These are phyloP conservation scores for Monosporascus cannonballus DNA, from an alignment of 2,329 filamentous ascomycete species.

Conservation along the genomic window DNA sequence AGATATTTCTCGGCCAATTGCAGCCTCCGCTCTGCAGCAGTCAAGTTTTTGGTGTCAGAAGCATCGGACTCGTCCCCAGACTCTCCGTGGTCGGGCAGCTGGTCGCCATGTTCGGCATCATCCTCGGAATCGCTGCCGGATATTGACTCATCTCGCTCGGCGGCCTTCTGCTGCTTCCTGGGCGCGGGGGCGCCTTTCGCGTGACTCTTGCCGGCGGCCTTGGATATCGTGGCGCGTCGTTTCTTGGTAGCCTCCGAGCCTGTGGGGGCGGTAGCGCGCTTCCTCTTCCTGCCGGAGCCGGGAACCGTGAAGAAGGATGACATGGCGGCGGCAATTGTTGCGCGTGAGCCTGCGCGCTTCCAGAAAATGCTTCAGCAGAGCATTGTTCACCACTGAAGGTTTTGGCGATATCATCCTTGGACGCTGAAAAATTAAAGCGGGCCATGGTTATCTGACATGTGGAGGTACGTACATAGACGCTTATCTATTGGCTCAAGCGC, in stretches of 20 bases:
- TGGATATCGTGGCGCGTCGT: constrained; percentile 42
- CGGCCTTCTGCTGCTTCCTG: constrained; percentile 34
- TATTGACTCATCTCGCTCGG: constrained; percentile 64
- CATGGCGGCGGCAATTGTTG: constrained; percentile 35
- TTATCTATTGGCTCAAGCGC: neutral
- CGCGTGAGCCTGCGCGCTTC: neutral
- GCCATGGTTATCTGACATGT: neutral
- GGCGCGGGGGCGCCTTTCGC: constrained; percentile 34
- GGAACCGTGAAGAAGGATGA: constrained; percentile 95
- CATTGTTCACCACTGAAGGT: neutral
- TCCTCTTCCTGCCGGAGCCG: constrained; percentile 83
- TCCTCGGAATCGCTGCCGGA: constrained; percentile 76
- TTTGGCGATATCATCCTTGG: neutral
- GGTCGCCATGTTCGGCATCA: constrained; percentile 42
- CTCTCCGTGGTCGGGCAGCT: constrained; percentile 34
- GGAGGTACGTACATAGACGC: neutral
- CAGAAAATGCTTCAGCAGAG: neutral
- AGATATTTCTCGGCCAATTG: constrained; percentile 89
- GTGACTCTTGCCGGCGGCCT: constrained; percentile 34
- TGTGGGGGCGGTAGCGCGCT: constrained; percentile 51
- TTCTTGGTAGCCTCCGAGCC: constrained; percentile 50
- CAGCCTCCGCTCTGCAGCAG: constrained; percentile 79
- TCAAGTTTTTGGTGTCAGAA: constrained; percentile 77
- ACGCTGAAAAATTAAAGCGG: neutral
- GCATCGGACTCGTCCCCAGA: constrained; percentile 41